phyloP scores from a whole-genome alignment of 2,329 filamentous ascomycete species.

The Trichoderma sp. region DNA sequence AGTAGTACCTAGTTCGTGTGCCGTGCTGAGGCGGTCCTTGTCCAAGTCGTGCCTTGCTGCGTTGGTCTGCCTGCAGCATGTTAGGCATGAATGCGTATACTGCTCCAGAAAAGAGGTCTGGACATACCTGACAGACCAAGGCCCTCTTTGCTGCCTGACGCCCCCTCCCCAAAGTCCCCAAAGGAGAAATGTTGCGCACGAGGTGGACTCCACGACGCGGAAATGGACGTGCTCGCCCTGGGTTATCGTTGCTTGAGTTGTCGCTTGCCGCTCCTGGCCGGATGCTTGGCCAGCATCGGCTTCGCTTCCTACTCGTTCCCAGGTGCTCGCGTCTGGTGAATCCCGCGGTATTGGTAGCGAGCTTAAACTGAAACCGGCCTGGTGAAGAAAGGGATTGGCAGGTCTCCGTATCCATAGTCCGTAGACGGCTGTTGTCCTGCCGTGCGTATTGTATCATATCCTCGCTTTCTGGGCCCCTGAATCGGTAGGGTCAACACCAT shows the following conservation, averaged over 20 bases:
- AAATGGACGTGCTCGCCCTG: slow-evolving; percentile 2
- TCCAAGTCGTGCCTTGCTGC: neutral
- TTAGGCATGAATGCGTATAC: slow-evolving; percentile 14
- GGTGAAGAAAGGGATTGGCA: neutral
- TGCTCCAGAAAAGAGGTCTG: neutral
- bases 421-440: neutral
- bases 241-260: neutral
- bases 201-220: slow-evolving; percentile 6
- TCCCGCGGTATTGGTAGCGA: slow-evolving; percentile 9
- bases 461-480: neutral
- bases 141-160: slow-evolving; percentile 2
- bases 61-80: slow-evolving; percentile 5
- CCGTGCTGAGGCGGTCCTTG: neutral
- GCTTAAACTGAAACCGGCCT: neutral
- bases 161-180: too few species aligned
- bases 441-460: slow-evolving; percentile 3
- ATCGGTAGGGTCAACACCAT: neutral
- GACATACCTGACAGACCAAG: neutral
- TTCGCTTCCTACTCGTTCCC: slow-evolving; percentile 14
- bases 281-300: neutral
- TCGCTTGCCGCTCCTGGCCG: neutral
- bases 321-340: neutral
- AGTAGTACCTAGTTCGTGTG: neutral
- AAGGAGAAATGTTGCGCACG: slow-evolving; percentile 1
- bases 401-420: neutral